Evolutionary conservation across 2,329 filamentous ascomycete genomes (phyloP).

Genomic region (Alternaria arbusti): DNA sequence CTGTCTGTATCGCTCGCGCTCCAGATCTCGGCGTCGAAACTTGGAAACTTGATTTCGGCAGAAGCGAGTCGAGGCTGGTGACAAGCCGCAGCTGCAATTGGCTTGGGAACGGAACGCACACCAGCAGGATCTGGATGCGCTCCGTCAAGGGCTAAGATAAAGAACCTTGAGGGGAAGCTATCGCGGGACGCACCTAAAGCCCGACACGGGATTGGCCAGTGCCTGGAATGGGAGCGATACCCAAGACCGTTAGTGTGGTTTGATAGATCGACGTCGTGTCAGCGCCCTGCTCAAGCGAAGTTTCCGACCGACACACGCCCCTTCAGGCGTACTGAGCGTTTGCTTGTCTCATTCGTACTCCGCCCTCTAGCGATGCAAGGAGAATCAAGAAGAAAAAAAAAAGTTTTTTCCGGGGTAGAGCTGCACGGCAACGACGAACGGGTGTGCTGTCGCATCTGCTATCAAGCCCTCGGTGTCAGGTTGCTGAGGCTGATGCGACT

Average conservation of each 20-base stretch:
- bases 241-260: constrained; percentile 21
- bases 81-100: neutral
- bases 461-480: constrained; percentile 16
- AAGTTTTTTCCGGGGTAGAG: neutral
- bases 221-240: constrained; percentile 23
- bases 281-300: constrained; percentile 32
- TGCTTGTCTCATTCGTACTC: constrained; percentile 29
- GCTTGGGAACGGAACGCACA: constrained; percentile 12
- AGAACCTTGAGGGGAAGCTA: constrained; percentile 26
- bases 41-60: neutral
- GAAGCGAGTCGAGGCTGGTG: neutral
- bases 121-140: constrained; percentile 7
- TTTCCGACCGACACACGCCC: constrained; percentile 28
- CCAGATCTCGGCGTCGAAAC: neutral
- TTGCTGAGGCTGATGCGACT: constrained; percentile 4
- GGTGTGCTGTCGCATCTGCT: constrained; percentile 14
- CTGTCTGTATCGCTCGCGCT: neutral
- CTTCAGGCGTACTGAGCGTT: constrained; percentile 15
- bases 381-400: constrained; percentile 6
- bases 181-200: constrained; percentile 39
- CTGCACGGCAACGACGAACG: constrained; percentile 3
- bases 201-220: constrained; percentile 38
- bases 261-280: constrained; percentile 38
- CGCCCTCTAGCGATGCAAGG: constrained; percentile 22
- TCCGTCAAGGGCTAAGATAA: constrained; percentile 18